phyloP scores from a whole-genome alignment of 2,329 filamentous ascomycete genomes.

The Beauveria medogensis region DNA sequence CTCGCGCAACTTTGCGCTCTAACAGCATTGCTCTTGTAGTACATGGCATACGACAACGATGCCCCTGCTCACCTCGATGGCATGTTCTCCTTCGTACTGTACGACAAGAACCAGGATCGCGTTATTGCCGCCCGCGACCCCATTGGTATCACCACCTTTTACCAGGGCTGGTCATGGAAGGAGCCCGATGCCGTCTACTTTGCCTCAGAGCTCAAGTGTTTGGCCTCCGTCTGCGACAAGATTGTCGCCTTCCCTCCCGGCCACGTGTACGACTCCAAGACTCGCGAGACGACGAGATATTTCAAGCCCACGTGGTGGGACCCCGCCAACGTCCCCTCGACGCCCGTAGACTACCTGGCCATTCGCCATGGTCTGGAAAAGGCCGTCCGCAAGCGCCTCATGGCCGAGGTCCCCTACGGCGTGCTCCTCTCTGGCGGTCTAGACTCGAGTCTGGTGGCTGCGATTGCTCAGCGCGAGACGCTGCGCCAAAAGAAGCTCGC shows the following conservation, averaged over 20 bases:
- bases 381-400: slow-evolving; percentile 89
- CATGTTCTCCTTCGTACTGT: slow-evolving; percentile 99
- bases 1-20: not conserved
- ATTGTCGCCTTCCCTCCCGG: slow-evolving; percentile 91
- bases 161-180: slow-evolving; percentile 82
- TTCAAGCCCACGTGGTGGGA: slow-evolving; percentile 93
- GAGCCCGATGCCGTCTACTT: slow-evolving; percentile 87
- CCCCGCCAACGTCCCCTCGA: slow-evolving; percentile 65
- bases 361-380: slow-evolving; percentile 79
- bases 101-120: slow-evolving; percentile 90
- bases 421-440: slow-evolving; percentile 91
- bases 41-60: slow-evolving; percentile 84
- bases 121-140: slow-evolving; percentile 91
- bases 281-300: slow-evolving; percentile 76
- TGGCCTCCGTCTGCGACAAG: slow-evolving; percentile 90
- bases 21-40: slow-evolving; percentile 42
- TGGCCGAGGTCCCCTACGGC: slow-evolving; percentile 98
- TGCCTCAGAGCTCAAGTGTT: slow-evolving; percentile 90
- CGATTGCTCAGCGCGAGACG: slow-evolving; percentile 92
- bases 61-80: slow-evolving; percentile 91
- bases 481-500: slow-evolving; percentile 63
- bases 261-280: slow-evolving; percentile 92
- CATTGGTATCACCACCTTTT: slow-evolving; percentile 94
- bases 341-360: slow-evolving; percentile 73
- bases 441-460: slow-evolving; percentile 89